These are phyloP conservation scores for Symmetrospora coprosmae DNA, from an alignment of 768 basidiomycete species.

Conservation along the genomic window DNA sequence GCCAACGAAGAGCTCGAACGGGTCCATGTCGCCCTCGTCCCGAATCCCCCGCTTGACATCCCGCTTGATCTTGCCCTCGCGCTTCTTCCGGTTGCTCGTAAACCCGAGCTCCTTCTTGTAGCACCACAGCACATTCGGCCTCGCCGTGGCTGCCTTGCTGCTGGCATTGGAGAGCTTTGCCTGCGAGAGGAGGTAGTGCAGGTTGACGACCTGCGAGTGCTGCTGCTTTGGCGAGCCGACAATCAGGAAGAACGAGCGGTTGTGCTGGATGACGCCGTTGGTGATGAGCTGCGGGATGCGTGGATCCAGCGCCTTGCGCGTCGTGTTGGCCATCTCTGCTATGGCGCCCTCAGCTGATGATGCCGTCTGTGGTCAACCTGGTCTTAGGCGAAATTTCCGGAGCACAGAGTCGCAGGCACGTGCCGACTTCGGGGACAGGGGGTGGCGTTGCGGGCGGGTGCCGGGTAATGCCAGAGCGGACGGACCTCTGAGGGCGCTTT, in stretches of 20 bases:
- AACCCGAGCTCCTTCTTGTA: conserved; percentile 98
- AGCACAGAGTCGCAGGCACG: too few relatives aligned
- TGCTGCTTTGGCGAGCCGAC: conserved; percentile 88
- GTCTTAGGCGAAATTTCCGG: too few relatives aligned
- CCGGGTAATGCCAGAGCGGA: too few relatives aligned
- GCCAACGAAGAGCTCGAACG: conserved; percentile 94
- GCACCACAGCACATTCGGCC: conserved; percentile 78
- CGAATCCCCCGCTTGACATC: conserved; percentile 88
- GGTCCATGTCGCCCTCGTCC: conserved; percentile 86
- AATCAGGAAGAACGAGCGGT: conserved; percentile 86
- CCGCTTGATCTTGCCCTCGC: conserved; percentile 89
- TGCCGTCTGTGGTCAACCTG: too few relatives aligned
- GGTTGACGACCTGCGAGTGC: conserved; percentile 83
- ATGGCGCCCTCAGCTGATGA: neutral
- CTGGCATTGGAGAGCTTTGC: conserved; percentile 9
- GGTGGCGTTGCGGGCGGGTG: too few relatives aligned
- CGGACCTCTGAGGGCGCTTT: too few relatives aligned
- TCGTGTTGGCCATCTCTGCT: conserved; percentile 22
- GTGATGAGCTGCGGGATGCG: conserved; percentile 82
- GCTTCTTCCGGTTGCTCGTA: conserved; percentile 89
- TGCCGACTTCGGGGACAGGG: too few relatives aligned
- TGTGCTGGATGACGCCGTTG: conserved; percentile 83
- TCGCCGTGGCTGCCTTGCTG: conserved; percentile 18
- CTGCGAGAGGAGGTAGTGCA: conserved; percentile 88
- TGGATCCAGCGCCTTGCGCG: conserved; percentile 55